A percentile compares a stretch with the other conserved stretches of the same genome.
Evolutionary conservation across 768 basidiomycete species (phyloP).

Genomic region (Suillus subluteus): DNA sequence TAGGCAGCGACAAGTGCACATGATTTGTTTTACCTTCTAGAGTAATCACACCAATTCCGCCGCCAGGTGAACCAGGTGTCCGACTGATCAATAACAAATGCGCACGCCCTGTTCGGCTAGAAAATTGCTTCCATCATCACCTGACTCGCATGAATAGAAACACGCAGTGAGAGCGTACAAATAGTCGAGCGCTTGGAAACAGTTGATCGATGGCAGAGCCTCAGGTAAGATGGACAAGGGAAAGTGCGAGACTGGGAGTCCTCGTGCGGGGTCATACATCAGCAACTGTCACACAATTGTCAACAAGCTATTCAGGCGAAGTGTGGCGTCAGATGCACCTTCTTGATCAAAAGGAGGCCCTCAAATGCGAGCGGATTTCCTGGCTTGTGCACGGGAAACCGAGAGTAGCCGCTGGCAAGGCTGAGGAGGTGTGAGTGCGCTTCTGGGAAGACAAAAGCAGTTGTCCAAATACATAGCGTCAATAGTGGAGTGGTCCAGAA

Average conservation of each 20-base stretch:
- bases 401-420: conserved; percentile 81
- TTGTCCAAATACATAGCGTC: conserved; percentile 62
- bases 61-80: conserved; percentile 86
- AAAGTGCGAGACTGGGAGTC: conserved; percentile 74
- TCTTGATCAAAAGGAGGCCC: conserved; percentile 84
- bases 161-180: conserved; percentile 52
- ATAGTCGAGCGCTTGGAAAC: conserved; percentile 93
- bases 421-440: conserved; percentile 36
- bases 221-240: conserved; percentile 86
- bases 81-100: conserved; percentile 86
- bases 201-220: conserved; percentile 85
- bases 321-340: conserved; percentile 44
- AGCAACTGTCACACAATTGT: conserved; percentile 62
- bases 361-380: conserved; percentile 71
- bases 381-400: conserved; percentile 86
- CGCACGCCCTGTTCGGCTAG: conserved; percentile 90
- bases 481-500: conserved; percentile 79
- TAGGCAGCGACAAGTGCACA: conserved; percentile 9
- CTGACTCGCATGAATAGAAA: neutral
- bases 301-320: conserved; percentile 13
- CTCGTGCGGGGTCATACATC: conserved; percentile 82
- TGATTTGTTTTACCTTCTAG: conserved; percentile 66
- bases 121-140: conserved; percentile 1
- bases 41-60: conserved; percentile 90
- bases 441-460: conserved; percentile 4